Evolutionary conservation across 78 protist species (phyloP), one percentile per base, ranked within the genome.

Genomic region (Speleostelium caveatum): DNA sequence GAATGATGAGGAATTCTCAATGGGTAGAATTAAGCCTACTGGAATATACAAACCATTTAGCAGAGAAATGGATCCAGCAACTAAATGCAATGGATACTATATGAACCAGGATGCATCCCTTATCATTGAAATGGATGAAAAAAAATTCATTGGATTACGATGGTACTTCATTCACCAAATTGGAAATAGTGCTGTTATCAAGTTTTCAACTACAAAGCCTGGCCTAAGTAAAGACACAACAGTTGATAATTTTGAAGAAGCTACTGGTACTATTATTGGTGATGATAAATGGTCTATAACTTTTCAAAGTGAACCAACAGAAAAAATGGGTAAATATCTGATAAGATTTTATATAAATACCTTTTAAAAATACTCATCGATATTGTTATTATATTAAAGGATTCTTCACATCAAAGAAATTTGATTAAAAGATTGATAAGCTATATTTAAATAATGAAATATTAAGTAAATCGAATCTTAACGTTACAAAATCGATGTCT

Each of bases 31-130:
- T n/a, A n/a, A n/a, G n/a, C n/a, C n/a, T n/a, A n/a, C n/a, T n/a
- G n/a, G n/a, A n/a, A n/a, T n/a, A n/a, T n/a, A n/a, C n/a, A 55
- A 55, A 55, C 60, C 60, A 3, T n/a, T n/a, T n/a, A n/a, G n/a
- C n/a, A n/a, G n/a, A n/a, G n/a, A n/a, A n/a, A n/a, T n/a, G n/a
- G 60, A 55, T 55, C 60, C 60, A 14, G 60, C 60, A 55, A 55
- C 60, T 22, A 55, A 55, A 12, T 55, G 60, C 22, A 14, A 2
- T 17, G 60, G 60, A 22, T 14, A 14, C 12, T 55, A 22, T 14
- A 55, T 55, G 4, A 14, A 3, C 22, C 3, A 55, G 2, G 60
- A 55, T 55, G 60, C 60, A 2, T 55, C 4, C 22, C 32, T 55
- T 14, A 10, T 2, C 22, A 55, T 55, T 55, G 12, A 3, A 55